Percentiles rank a stretch among this genome's conserved stretches.
Conservation (phyloP, 352 stramenopile genomes). For the Blastocystis hominis region DNA sequence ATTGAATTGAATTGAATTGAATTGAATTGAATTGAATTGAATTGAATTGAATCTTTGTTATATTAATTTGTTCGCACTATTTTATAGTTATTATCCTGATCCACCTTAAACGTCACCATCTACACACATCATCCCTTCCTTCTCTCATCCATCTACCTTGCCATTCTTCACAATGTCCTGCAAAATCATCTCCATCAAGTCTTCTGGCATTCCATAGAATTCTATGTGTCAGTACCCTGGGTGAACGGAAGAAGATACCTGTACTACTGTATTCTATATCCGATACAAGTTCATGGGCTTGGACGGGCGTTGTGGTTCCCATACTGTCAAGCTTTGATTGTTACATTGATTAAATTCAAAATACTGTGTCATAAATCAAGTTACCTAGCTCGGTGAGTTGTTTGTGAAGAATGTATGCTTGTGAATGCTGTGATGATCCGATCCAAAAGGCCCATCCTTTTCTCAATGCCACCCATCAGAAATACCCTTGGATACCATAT, state of each 20-base stretch:
- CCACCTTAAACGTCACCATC: constrained; percentile 28
- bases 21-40: neutral
- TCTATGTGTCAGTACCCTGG: neutral
- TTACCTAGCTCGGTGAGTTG: neutral
- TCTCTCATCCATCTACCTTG: neutral
- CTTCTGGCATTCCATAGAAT: constrained; percentile 27
- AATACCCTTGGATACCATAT: constrained; percentile 9
- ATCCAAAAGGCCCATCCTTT: constrained; percentile 36
- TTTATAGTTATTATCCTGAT: constrained; percentile 35
- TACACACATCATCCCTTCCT: neutral
- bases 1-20: neutral
- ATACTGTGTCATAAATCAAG: neutral
- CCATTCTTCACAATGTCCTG: neutral
- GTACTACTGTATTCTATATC: neutral
- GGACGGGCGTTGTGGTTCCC: neutral
- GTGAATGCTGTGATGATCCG: constrained; percentile 14
- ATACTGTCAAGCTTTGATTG: neutral
- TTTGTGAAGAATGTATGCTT: constrained; percentile 35
- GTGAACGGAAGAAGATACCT: neutral
- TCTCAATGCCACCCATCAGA: neutral
- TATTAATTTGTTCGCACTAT: neutral
- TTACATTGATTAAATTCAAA: neutral
- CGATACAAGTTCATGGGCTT: constrained; percentile 36
- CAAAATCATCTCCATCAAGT: constrained; percentile 33
- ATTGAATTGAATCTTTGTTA: neutral